Percentiles rank a stretch among this genome's conserved stretches.
These are phyloP conservation scores for Hirsutella thompsonii DNA, from an alignment of 2,329 filamentous ascomycete genomes.

Conservation along the genomic window DNA sequence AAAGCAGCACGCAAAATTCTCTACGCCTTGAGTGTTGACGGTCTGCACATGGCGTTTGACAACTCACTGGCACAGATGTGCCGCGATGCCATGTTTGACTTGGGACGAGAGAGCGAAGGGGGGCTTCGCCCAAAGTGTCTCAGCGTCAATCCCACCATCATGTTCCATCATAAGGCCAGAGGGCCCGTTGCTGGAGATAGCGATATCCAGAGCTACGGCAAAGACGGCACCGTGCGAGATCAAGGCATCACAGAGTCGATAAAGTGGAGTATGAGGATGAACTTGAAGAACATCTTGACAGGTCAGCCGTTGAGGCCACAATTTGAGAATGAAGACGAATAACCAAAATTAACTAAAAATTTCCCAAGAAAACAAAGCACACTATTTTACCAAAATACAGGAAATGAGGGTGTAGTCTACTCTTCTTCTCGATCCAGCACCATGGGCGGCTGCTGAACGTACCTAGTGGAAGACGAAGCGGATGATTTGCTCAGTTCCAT, in stretches of 20 bases:
- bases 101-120: slow-evolving; percentile 6
- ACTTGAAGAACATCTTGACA: slow-evolving; percentile 16
- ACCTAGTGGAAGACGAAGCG: too few relatives aligned
- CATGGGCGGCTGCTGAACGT: too few relatives aligned
- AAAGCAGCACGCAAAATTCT: slow-evolving; percentile 27
- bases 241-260: slow-evolving; percentile 18
- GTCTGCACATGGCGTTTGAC: slow-evolving; percentile 26
- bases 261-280: slow-evolving; percentile 17
- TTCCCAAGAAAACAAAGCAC: too few relatives aligned
- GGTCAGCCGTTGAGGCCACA: slow-evolving; percentile 13
- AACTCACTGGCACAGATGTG: slow-evolving; percentile 28
- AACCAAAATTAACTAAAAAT: too few relatives aligned
- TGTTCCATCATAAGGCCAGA: slow-evolving; percentile 18
- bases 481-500: too few relatives aligned
- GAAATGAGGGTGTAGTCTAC: too few relatives aligned
- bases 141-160: slow-evolving; percentile 20
- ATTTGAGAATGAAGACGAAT: slow-evolving; percentile 4
- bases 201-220: slow-evolving; percentile 14
- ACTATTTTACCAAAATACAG: too few relatives aligned
- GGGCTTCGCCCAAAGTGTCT: slow-evolving; percentile 12
- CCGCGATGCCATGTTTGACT: slow-evolving; percentile 23
- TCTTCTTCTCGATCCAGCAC: too few relatives aligned
- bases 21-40: slow-evolving; percentile 27
- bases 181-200: slow-evolving; percentile 16
- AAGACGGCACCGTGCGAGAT: slow-evolving; percentile 11